phyloP scores from a whole-genome alignment of 2,329 filamentous ascomycete species.

The Calonectria montana region DNA sequence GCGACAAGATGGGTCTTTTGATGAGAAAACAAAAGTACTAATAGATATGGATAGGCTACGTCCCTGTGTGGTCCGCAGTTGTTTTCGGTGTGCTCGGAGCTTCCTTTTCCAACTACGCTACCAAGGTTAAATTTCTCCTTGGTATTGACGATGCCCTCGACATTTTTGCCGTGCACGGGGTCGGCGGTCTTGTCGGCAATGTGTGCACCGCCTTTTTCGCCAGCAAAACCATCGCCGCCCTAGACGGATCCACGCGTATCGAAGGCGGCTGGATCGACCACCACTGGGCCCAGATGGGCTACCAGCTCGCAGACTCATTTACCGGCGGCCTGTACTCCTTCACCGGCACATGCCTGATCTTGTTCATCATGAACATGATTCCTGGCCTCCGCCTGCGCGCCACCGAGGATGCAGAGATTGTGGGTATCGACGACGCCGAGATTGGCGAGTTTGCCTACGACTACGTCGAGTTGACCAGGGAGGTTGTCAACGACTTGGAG shows the following conservation, averaged over 20 bases:
- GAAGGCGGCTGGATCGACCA: constrained; percentile 84
- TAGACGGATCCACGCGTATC: constrained; percentile 78
- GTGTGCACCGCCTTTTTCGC: constrained; percentile 86
- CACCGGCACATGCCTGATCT: constrained; percentile 79
- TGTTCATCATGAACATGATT: constrained; percentile 83
- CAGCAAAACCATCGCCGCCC: constrained; percentile 83
- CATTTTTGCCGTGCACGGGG: constrained; percentile 85
- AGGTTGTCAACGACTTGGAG: constrained; percentile 61
- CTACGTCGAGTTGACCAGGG: constrained; percentile 84
- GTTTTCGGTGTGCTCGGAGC: constrained; percentile 83
- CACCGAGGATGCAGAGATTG: constrained; percentile 80
- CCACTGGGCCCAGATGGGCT: constrained; percentile 85
- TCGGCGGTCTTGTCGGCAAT: constrained; percentile 84
- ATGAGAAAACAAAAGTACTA: neutral
- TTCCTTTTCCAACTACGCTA: constrained; percentile 86
- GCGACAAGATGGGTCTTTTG: neutral
- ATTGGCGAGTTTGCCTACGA: constrained; percentile 97
- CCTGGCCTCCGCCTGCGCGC: constrained; percentile 81
- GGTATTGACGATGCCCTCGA: constrained; percentile 87
- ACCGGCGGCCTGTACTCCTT: constrained; percentile 84
- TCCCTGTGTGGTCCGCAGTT: constrained; percentile 86
- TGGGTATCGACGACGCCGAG: constrained; percentile 89
- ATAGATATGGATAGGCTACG: constrained; percentile 64
- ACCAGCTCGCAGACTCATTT: constrained; percentile 85
- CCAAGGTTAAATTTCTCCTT: constrained; percentile 88